Evolutionary conservation across 2,329 filamentous ascomycete genomes (phyloP).

Genomic region (Xylariaceae sp.): DNA sequence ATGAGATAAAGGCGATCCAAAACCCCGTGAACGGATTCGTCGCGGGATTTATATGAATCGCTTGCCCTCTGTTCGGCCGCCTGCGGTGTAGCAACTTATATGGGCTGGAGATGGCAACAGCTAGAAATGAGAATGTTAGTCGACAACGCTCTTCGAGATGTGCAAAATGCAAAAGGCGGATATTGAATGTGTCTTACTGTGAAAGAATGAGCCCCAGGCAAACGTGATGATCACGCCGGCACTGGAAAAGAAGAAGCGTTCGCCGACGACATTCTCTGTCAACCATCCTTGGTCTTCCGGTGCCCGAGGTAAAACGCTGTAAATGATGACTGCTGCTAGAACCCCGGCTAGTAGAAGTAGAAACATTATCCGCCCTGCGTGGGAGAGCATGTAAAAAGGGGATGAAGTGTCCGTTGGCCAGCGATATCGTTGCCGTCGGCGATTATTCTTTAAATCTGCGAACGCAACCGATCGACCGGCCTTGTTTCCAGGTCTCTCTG

Average conservation of each 20-base stretch:
- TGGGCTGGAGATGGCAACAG: constrained; percentile 41
- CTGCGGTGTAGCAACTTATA: constrained; percentile 38
- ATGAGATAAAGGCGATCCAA: constrained; percentile 32
- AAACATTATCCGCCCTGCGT: constrained; percentile 24
- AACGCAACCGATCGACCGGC: constrained; percentile 5
- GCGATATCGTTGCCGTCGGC: background rate
- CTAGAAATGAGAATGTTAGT: constrained; percentile 27
- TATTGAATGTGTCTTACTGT: constrained; percentile 23
- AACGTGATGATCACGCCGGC: constrained; percentile 33
- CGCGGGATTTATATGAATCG: constrained; percentile 36
- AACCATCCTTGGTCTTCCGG: constrained; percentile 24
- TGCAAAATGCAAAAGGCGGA: background rate
- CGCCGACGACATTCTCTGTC: constrained; percentile 31
- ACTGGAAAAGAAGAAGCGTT: constrained; percentile 34
- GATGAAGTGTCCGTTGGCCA: constrained; percentile 7
- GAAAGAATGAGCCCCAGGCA: constrained; percentile 34
- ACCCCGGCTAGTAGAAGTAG: constrained; percentile 22
- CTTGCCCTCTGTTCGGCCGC: constrained; percentile 34
- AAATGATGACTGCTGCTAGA: constrained; percentile 24
- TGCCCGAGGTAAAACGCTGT: constrained; percentile 27
- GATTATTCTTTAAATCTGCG: background rate
- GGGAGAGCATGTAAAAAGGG: constrained; percentile 30
- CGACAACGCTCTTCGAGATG: background rate
- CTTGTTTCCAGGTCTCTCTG: background rate
- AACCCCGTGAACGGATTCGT: constrained; percentile 44